Evolutionary conservation across 768 basidiomycete genomes (phyloP).

Genomic region (Russula emetica): DNA sequence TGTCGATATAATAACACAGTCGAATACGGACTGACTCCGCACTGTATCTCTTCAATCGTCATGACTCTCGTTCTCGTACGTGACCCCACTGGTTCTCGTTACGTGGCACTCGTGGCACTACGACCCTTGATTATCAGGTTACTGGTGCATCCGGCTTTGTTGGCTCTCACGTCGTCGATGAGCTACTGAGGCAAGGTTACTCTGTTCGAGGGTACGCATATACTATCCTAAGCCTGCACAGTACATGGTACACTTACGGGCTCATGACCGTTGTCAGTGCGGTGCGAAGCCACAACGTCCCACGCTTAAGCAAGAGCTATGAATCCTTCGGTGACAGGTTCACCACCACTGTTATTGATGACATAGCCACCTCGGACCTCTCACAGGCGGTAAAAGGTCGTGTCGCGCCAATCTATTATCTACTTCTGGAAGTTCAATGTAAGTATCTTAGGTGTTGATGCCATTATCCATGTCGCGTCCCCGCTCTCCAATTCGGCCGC

Average conservation of each 20-base stretch:
- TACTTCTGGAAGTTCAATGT: neutral
- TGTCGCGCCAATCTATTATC: too few relatives aligned
- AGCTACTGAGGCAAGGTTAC: constrained; percentile 45
- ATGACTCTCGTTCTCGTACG: constrained; percentile 19
- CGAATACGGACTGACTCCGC: too few relatives aligned
- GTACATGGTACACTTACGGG: neutral
- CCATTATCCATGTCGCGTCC: constrained; percentile 25
- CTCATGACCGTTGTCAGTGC: constrained; percentile 15
- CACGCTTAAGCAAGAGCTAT: constrained; percentile 20
- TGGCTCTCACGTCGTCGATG: constrained; percentile 30
- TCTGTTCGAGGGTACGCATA: constrained; percentile 43
- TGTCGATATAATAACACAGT: too few relatives aligned
- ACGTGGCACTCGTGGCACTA: neutral
- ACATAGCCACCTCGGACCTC: constrained; percentile 30
- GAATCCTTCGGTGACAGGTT: constrained; percentile 24
- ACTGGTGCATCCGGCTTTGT: constrained; percentile 44
- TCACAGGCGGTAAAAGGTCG: constrained; percentile 28
- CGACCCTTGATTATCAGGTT: constrained; percentile 31
- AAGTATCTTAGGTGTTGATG: constrained; percentile 17
- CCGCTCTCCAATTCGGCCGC: constrained; percentile 4
- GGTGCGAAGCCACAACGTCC: constrained; percentile 28
- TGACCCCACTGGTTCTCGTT: neutral
- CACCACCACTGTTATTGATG: constrained; percentile 26
- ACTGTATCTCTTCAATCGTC: neutral
- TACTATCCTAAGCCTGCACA: too few relatives aligned